phyloP scores from a whole-genome alignment of 2,329 filamentous ascomycete genomes.

The Cordyceps javanica region DNA sequence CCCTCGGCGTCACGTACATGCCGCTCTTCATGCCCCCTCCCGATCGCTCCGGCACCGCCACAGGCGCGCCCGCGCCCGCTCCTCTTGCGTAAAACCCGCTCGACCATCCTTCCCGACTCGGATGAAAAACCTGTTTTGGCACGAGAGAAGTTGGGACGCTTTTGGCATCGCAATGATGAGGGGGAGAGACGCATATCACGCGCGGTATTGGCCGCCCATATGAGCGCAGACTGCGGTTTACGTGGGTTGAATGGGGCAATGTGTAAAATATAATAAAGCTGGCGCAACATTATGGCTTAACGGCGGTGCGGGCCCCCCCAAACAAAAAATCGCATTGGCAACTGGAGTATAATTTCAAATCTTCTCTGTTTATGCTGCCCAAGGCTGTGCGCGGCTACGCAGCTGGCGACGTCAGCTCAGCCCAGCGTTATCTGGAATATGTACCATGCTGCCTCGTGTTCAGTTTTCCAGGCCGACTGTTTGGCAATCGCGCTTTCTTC shows the following conservation, averaged over 20 bases:
- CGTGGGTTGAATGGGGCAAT: not conserved
- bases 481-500: too few relatives aligned
- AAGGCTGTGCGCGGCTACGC: not conserved
- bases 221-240: not conserved
- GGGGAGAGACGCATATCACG: not conserved
- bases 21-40: conserved; percentile 43
- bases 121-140: not conserved
- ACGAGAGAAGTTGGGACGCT: not conserved
- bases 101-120: not conserved
- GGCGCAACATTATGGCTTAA: not conserved
- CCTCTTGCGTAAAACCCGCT: not conserved
- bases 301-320: not conserved
- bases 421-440: not conserved
- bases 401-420: not conserved
- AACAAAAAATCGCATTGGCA: not conserved
- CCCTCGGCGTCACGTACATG: conserved; percentile 47
- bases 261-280: not conserved
- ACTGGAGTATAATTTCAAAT: not conserved
- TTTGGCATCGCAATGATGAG: not conserved
- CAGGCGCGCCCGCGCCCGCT: not conserved
- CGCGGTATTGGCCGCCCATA: not conserved
- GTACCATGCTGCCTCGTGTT: not conserved
- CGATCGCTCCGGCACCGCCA: conserved; percentile 14
- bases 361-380: not conserved
- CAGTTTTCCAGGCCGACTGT: not conserved